These are phyloP conservation scores for Penicillium coffeae DNA, from an alignment of 495 filamentous ascomycete genomes.

Conservation along the genomic window DNA sequence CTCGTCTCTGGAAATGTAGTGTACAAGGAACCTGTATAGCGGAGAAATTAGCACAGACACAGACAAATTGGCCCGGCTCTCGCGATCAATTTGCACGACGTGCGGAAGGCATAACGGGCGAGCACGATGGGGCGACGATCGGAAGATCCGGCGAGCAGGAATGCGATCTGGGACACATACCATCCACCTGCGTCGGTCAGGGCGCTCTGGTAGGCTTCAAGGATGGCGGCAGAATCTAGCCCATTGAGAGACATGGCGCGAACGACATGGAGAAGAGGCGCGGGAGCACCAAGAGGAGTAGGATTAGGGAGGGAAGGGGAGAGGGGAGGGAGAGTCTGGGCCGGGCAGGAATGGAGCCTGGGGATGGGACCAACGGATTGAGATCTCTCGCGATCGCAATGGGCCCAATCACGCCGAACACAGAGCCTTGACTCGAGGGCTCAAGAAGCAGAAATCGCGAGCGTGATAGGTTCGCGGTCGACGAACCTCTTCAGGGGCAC, in stretches of 20 bases:
- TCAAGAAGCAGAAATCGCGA: not conserved
- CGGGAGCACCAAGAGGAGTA: conserved; percentile 4
- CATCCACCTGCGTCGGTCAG: conserved; percentile 87
- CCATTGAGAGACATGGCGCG: conserved; percentile 93
- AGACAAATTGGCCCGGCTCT: not conserved
- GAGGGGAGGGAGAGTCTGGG: conserved; percentile 8
- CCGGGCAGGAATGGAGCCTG: conserved; percentile 4
- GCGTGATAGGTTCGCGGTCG: conserved; percentile 1
- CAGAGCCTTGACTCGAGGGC: not conserved
- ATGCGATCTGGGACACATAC: conserved; percentile 51
- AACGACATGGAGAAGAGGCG: conserved; percentile 34
- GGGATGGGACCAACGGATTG: conserved; percentile 6
- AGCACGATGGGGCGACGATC: not conserved
- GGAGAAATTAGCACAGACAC: not conserved
- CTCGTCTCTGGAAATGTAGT: conserved; percentile 86
- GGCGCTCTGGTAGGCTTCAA: conserved; percentile 79
- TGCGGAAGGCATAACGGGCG: not conserved
- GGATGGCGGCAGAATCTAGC: conserved; percentile 74
- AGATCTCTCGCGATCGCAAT: conserved; percentile 25
- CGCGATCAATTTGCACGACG: not conserved
- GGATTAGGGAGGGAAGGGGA: conserved; percentile 5
- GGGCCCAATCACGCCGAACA: conserved; percentile 15
- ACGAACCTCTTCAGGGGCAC: not conserved
- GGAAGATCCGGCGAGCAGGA: not conserved
- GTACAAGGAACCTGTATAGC: conserved; percentile 78